Evolutionary conservation across 2,329 filamentous ascomycete genomes (phyloP), one percentile per base, ranked within the genome.

Genomic region (Ophiostoma sp.): DNA sequence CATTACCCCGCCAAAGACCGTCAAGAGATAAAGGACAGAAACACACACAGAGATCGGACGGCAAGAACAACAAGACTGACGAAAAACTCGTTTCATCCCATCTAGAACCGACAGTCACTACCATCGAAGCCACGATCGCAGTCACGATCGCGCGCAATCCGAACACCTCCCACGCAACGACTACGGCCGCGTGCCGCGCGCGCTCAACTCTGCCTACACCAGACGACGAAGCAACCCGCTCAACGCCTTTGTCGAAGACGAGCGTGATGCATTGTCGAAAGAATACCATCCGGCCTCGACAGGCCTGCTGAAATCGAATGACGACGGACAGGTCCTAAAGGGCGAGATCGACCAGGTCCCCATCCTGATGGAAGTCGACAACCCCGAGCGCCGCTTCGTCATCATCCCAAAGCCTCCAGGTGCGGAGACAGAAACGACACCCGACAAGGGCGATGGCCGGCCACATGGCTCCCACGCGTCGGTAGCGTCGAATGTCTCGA

Each of bases 281-380:
- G 92, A 94, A 79, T 81, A 88, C 77, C 84, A 85, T 31, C 79
- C 81, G 61, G 31, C 33, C n/a, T 8, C 69, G 19, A 22, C 68
- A 25, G 84, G 85, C 33, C 78, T 80, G 59, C 81, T 81, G 36
- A 77, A 78, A 59, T 78, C 76, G 55, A 78, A 76, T 71, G 84
- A 83, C 73, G 90, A 91, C 76, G 88, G 91, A 73, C 85, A 88
- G 36, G 84, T 85, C 69, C 86, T 87, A 73, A 87, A 88, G 73
- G 92, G 92, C 52, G 87, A 88, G 6, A 81, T 91, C 73, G 91
- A 94, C 70, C 92, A 95, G 78, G 82, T 90, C 33, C 90, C 89
- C 15, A 84, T 94, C 68, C 83, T 95, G 31, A 82, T 91, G 72
- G 89, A 91, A 72, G 87, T 92, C 76, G 86, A 85, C 77, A 89